Base-by-base conservation (phyloP, 2,329 filamentous ascomycete genomes). In the Stachybotrys chlorohalonatus region DNA sequence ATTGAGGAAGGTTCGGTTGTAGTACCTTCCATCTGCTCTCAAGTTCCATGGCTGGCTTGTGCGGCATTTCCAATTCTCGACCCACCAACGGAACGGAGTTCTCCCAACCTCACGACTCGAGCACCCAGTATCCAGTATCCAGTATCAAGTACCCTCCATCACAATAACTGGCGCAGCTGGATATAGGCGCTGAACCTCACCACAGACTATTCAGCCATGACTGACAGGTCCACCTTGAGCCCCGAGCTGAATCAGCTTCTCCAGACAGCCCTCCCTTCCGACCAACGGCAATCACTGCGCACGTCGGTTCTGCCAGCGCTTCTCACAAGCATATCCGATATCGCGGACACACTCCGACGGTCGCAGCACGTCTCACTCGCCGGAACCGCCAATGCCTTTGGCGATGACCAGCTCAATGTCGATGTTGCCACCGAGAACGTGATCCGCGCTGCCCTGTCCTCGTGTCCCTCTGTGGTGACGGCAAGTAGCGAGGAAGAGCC, bases 401-500 rank as follows among this genome's bases (percentile, higher is more conserved):
- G 81, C 16, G 81, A 84, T 58, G 76, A 79, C 58, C 80, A 83
- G 66, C 70, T 83, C 46, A 82, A 83, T 62, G 79, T 83, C 50
- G 80, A 84, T 59, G 75, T 84, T 1, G 55, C 70, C 2, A 72
- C 78, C 1, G 81, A 84, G 62, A 64, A 69, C 0, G 62, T 75
- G 48, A 68, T 84, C 47, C 75, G 81, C 16, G 63, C 64, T 0
- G 70, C 71, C 0, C 68, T 82, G 5, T 69, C 70, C 0, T 55
- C 58, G 1, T 81, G 77, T 49, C 68, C 75, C 0, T 64, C 73
- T 1, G 73, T 82, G 1, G 67, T 68, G 11, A 76, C 77, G 0
- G 80, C 79, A 1, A 82, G 77, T 66, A 82, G 81, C 64, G 82
- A 85, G 63, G 82, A 85, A 62, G 81, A 84, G 52, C 81, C 81